These are phyloP conservation scores for Phialophora tarda DNA, from an alignment of 2,329 filamentous ascomycete genomes.

Conservation along the genomic window DNA sequence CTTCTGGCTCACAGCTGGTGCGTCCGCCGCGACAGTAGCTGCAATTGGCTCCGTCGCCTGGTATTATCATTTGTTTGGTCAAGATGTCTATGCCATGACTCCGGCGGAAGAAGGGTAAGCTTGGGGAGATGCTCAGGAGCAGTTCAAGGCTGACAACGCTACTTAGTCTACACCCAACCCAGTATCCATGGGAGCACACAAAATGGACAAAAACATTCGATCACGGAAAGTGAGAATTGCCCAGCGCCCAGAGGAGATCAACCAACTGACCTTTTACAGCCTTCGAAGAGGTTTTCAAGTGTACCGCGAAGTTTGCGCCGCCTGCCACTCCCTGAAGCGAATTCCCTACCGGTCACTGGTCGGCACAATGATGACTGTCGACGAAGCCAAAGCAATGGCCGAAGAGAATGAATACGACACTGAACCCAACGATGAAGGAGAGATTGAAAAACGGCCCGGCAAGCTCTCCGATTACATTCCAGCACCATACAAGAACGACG, in stretches of 20 bases:
- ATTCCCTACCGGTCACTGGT: constrained; percentile 93
- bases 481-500: constrained; percentile 96
- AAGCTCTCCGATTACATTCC: constrained; percentile 99
- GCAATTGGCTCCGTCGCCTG: constrained; percentile 89
- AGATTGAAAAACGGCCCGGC: constrained; percentile 97
- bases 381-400: constrained; percentile 95
- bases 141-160: constrained; percentile 41
- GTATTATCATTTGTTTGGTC: constrained; percentile 97
- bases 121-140: constrained; percentile 38
- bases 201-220: constrained; percentile 96
- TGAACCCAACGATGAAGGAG: constrained; percentile 96
- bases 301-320: constrained; percentile 96
- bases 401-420: constrained; percentile 99
- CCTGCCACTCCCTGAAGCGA: constrained; percentile 94
- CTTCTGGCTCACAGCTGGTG: constrained; percentile 83
- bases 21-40: constrained; percentile 81
- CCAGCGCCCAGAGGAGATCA: constrained; percentile 13
- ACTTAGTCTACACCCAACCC: constrained; percentile 82
- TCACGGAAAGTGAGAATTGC: constrained; percentile 80
- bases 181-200: constrained; percentile 94
- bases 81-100: constrained; percentile 84
- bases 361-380: constrained; percentile 89
- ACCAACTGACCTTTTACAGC: constrained; percentile 55
- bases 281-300: constrained; percentile 99
- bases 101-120: constrained; percentile 97